These are phyloP conservation scores for Euphorbia tirucalli DNA, from an alignment of 345 rosid species.

Conservation along the genomic window DNA sequence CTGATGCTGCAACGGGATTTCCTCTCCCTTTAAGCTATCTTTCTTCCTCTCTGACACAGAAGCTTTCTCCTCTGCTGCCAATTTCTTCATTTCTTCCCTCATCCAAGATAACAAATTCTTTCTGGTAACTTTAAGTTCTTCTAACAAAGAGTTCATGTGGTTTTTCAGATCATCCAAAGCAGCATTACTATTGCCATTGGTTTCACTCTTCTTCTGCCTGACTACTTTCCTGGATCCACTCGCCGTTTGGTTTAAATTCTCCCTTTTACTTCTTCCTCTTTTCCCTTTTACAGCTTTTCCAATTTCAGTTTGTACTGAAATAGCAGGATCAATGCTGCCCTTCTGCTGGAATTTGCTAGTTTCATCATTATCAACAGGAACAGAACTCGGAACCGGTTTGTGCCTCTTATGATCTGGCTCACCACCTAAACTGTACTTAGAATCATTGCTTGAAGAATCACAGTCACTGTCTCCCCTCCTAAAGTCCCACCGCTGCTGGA, in stretches of 20 bases:
- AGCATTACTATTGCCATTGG: constrained; percentile 23
- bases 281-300: constrained; percentile 29
- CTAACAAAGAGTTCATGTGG: constrained; percentile 42
- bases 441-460: constrained; percentile 46
- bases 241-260: constrained; percentile 5
- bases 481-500: constrained; percentile 53
- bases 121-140: constrained; percentile 48
- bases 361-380: constrained; percentile 29
- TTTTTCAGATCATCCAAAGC: constrained; percentile 37
- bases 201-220: constrained; percentile 26
- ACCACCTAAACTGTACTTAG: constrained; percentile 26
- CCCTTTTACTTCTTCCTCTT: constrained; percentile 18
- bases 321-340: constrained; percentile 15
- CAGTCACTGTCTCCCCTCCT: constrained; percentile 35
- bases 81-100: constrained; percentile 49
- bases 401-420: constrained; percentile 31
- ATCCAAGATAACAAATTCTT: constrained; percentile 43
- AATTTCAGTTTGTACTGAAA: constrained; percentile 10
- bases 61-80: constrained; percentile 31
- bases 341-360: constrained; percentile 26
- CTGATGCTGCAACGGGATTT: constrained; percentile 16
- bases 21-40: constrained; percentile 14
- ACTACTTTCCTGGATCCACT: constrained; percentile 20
- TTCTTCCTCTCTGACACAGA: constrained; percentile 16
- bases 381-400: constrained; percentile 25